Evolutionary conservation across 345 rosid genomes (phyloP).

Genomic region (Citrus maxima): DNA sequence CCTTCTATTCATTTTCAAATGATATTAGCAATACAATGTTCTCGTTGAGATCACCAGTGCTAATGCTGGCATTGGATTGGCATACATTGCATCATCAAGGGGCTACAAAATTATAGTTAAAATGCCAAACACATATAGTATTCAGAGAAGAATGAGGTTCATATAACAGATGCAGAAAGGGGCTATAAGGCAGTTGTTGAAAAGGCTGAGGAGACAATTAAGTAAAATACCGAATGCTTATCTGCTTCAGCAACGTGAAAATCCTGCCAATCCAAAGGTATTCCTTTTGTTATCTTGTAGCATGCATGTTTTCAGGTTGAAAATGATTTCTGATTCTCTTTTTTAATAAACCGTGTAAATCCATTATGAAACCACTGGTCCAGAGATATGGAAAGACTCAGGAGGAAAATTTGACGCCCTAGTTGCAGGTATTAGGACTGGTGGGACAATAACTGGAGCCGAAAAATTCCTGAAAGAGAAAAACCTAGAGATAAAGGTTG

Average conservation of each 20-base stretch:
- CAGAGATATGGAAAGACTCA: slow-evolving; percentile 38
- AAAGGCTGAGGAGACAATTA: slow-evolving; percentile 49
- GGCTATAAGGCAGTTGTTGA: slow-evolving; percentile 37
- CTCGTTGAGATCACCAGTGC: slow-evolving; percentile 62
- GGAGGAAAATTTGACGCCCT: slow-evolving; percentile 46
- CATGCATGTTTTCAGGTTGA: not conserved
- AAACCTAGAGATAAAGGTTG: slow-evolving; percentile 40
- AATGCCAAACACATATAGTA: slow-evolving; percentile 56
- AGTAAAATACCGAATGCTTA: slow-evolving; percentile 47
- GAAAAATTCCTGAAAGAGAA: slow-evolving; percentile 66
- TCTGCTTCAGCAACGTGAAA: slow-evolving; percentile 40
- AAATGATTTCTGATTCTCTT: not conserved
- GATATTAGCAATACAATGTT: slow-evolving; percentile 31
- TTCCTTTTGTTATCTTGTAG: not conserved
- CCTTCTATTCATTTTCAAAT: not conserved
- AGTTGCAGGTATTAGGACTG: slow-evolving; percentile 48
- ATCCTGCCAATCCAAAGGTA: slow-evolving; percentile 57
- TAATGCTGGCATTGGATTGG: slow-evolving; percentile 75
- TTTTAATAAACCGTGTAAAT: slow-evolving; percentile 29
- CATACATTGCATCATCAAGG: slow-evolving; percentile 55
- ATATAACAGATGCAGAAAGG: slow-evolving; percentile 42
- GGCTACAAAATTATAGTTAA: slow-evolving; percentile 60
- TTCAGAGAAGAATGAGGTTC: slow-evolving; percentile 61
- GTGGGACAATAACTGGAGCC: slow-evolving; percentile 46
- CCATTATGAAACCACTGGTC: slow-evolving; percentile 31